Conservation (phyloP, 164 flowering plant species). For the Kalanchoe fedtschenkoi region DNA sequence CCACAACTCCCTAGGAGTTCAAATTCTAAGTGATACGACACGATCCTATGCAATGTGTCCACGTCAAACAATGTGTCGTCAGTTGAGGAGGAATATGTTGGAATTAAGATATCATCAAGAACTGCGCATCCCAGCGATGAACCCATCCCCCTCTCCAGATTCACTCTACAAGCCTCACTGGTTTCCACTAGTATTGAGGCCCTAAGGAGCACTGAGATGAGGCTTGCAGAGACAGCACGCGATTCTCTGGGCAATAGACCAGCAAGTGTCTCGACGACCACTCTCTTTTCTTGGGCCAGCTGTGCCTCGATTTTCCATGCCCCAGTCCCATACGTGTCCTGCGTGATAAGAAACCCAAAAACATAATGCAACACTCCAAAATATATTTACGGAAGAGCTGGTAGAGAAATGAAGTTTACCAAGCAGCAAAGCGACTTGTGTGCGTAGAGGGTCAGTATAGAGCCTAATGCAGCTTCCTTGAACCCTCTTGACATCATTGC, state of each 20-base stretch:
- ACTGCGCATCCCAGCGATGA: conserved; percentile 70
- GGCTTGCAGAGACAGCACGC: conserved; percentile 71
- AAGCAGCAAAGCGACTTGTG: conserved; percentile 89
- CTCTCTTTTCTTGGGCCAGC: conserved; percentile 79
- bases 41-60: conserved; percentile 67
- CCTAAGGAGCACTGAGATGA: conserved; percentile 73
- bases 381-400: not conserved
- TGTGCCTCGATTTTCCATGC: conserved; percentile 65
- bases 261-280: conserved; percentile 75
- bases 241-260: conserved; percentile 82
- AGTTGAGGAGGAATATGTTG: conserved; percentile 58
- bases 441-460: conserved; percentile 85
- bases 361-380: not conserved
- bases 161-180: conserved; percentile 82
- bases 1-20: conserved; percentile 30
- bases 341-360: conserved; percentile 10
- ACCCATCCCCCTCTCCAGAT: conserved; percentile 82
- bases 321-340: conserved; percentile 74
- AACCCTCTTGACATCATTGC: conserved; percentile 89
- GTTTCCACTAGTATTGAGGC: conserved; percentile 77
- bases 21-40: conserved; percentile 53
- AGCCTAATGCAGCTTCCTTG: conserved; percentile 68
- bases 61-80: conserved; percentile 82
- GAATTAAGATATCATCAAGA: conserved; percentile 82
- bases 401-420: conserved; percentile 40